Percentiles rank a stretch among this genome's conserved stretches.
Conservation (phyloP, 2,329 filamentous ascomycete genomes). For the Myriosclerotinia scirpicola region DNA sequence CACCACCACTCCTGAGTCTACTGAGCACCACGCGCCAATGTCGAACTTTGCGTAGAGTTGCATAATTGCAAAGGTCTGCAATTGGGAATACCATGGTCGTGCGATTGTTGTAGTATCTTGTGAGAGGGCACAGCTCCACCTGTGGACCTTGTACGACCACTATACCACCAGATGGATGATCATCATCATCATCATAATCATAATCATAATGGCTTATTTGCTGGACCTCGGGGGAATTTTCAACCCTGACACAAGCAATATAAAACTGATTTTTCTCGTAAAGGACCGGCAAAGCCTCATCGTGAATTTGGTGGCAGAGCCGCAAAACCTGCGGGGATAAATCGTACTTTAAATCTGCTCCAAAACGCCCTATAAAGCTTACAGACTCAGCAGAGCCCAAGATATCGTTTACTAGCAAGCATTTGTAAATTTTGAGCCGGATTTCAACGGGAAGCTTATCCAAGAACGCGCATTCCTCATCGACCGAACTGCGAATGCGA, state of each 20-base stretch:
- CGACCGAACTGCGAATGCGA: not conserved
- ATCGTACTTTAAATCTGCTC: conserved; percentile 4
- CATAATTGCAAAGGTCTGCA: not conserved
- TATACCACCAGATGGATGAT: not conserved
- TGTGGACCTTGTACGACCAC: not conserved
- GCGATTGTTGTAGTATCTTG: conserved; percentile 8
- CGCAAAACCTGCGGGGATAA: conserved; percentile 27
- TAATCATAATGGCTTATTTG: not conserved
- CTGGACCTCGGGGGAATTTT: not conserved
- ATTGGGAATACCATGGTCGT: not conserved
- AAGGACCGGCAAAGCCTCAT: conserved; percentile 41
- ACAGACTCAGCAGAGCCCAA: conserved; percentile 5
- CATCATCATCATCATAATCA: not conserved
- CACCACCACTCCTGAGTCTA: not conserved
- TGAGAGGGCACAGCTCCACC: conserved; percentile 18
- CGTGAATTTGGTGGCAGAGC: conserved; percentile 15
- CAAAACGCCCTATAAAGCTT: not conserved
- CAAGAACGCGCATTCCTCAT: not conserved
- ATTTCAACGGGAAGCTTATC: conserved; percentile 47
- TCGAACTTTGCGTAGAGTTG: not conserved
- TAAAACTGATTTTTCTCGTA: conserved; percentile 48
- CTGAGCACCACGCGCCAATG: conserved; percentile 17
- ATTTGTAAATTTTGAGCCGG: conserved; percentile 52
- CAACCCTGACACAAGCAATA: conserved; percentile 14
- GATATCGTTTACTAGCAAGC: conserved; percentile 24